phyloP scores from a whole-genome alignment of 768 basidiomycete genomes.

The Cystobasidiopsis lactophilus region DNA sequence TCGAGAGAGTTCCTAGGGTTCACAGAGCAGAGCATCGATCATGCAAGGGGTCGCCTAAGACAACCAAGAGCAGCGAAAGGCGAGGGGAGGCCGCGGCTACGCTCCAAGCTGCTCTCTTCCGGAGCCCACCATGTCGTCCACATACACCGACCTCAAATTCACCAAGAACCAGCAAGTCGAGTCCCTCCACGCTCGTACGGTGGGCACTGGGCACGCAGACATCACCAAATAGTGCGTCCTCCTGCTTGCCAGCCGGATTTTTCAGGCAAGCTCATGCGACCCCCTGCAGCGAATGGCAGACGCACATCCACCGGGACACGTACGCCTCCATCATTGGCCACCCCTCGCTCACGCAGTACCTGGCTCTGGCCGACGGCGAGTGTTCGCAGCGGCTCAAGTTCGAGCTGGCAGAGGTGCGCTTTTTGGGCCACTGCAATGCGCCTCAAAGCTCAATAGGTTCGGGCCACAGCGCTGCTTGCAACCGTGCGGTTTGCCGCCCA shows the following conservation, averaged over 20 bases:
- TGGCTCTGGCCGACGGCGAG: constrained; percentile 85
- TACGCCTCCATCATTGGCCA: constrained; percentile 80
- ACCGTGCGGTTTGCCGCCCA: constrained; percentile 42
- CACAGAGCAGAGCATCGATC: no score
- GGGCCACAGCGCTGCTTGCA: constrained; percentile 68
- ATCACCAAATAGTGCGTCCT: constrained; percentile 70
- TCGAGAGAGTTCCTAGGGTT: no score
- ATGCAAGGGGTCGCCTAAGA: no score
- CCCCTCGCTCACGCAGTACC: constrained; percentile 56
- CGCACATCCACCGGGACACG: constrained; percentile 94
- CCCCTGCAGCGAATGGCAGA: constrained; percentile 91
- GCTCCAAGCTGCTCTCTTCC: no score
- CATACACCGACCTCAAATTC: constrained; percentile 6
- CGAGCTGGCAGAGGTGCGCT: constrained; percentile 76
- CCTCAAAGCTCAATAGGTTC: not conserved
- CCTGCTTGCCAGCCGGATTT: not conserved
- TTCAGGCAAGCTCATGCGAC: not conserved
- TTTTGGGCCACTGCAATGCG: not conserved
- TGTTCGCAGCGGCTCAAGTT: constrained; percentile 70
- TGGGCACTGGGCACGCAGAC: constrained; percentile 92
- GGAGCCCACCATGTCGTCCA: no score
- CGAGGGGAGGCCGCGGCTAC: no score
- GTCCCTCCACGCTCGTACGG: constrained; percentile 65
- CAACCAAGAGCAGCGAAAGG: no score
- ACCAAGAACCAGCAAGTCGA: constrained; percentile 27